Evolutionary conservation across 805 yeast species (phyloP).

Genomic region (Helenozyma rhizophorensis): DNA sequence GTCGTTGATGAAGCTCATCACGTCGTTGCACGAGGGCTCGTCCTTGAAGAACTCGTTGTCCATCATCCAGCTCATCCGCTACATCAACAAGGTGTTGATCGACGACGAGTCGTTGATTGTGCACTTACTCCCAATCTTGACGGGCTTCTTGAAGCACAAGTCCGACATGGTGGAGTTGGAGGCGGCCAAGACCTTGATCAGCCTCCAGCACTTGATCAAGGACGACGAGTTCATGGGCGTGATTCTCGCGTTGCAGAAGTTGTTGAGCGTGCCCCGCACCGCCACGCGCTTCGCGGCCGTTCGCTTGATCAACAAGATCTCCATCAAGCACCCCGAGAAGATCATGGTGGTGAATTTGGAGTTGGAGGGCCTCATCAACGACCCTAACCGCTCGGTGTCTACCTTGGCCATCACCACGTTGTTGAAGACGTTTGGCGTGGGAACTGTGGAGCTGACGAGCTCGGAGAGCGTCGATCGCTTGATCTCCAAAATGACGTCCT

Average conservation of each 20-base stretch:
- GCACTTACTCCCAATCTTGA: slow-evolving; percentile 60
- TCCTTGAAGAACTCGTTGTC: slow-evolving; percentile 78
- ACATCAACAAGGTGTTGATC: slow-evolving; percentile 63
- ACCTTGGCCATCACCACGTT: slow-evolving; percentile 96
- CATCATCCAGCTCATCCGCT: slow-evolving; percentile 77
- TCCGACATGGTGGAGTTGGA: slow-evolving; percentile 89
- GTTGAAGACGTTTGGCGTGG: slow-evolving; percentile 88
- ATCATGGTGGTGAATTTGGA: slow-evolving; percentile 77
- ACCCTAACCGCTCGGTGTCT: slow-evolving; percentile 85
- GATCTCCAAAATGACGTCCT: slow-evolving; percentile 78
- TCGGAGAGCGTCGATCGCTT: slow-evolving; percentile 76
- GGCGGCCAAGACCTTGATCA: slow-evolving; percentile 73
- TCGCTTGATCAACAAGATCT: slow-evolving; percentile 79
- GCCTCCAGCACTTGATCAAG: slow-evolving; percentile 48
- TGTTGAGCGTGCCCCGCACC: slow-evolving; percentile 83
- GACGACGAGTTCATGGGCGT: slow-evolving; percentile 68
- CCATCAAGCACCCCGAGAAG: slow-evolving; percentile 76
- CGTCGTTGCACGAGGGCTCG: slow-evolving; percentile 61
- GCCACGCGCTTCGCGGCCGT: slow-evolving; percentile 92
- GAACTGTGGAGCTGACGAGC: slow-evolving; percentile 34
- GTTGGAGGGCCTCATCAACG: slow-evolving; percentile 82
- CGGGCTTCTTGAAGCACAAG: slow-evolving; percentile 70
- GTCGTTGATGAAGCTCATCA: slow-evolving; percentile 88
- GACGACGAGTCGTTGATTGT: slow-evolving; percentile 67
- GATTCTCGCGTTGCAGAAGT: slow-evolving; percentile 65